Evolutionary conservation across 306 rosid genomes (phyloP), one percentile per base, ranked within the genome.

Genomic region (Ceratonia siliqua): DNA sequence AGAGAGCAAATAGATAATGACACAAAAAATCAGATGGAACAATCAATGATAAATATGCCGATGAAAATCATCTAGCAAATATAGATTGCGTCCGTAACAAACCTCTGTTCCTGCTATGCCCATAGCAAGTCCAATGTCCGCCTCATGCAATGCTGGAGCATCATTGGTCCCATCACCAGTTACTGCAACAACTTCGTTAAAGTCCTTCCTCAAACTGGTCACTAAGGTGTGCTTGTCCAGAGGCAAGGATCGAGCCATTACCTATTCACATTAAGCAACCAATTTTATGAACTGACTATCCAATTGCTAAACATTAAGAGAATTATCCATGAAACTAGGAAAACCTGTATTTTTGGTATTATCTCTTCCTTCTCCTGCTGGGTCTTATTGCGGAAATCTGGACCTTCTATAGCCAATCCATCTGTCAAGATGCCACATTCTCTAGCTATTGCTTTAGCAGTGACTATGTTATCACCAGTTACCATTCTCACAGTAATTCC

Each of bases 21-120:
- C 43, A 11, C 41, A 39, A 56, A n/a, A 12, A 24, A 45, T 72
- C 13, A 70, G 24, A 39, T 24, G 33, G 38, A 62, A 61, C 36
- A 57, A 30, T 56, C 6, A 45, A 64, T 32, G 45, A 32, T 11
- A 70, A 14, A 13, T 45, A 22, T 35, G n/a, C 1, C 8, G 7
- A n/a, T 41, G 25, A 42, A 62, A 50, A 3, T 14, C 41, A 49
- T 65, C 21, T 43, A 70, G 53, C 39, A 20, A 13, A 62, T 63
- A 61, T 61, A 80, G 30, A 52, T 48, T 62, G 68, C 21, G 68
- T 39, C 8, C 39, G 70, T 50, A 54, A 75, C 89, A 66, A 78
- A 94, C 97, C 97, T 94, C 99, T n/a, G 97, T 94, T 68, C 98
- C 98, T 15, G 93, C 94, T 64, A 90, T 88, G 39, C 98, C 97